Evolutionary conservation across 768 basidiomycete genomes (phyloP).

Genomic region (Podaxis carcinomalis): DNA sequence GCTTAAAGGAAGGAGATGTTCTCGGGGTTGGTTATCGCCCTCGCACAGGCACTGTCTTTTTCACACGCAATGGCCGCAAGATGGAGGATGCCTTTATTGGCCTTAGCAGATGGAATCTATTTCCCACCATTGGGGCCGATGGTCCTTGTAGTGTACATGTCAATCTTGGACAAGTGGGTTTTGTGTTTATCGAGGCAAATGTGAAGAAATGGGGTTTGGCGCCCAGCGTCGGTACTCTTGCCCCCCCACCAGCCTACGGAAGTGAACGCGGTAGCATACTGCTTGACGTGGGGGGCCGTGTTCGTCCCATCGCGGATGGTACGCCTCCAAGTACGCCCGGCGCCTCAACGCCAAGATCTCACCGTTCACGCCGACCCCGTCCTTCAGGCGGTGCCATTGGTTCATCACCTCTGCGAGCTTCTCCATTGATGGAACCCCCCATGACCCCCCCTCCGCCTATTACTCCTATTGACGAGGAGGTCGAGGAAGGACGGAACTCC

Average conservation of each 20-base stretch:
- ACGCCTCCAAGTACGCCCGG: constrained; percentile 38
- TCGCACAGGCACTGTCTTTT: constrained; percentile 97
- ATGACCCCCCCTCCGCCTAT: constrained; percentile 65
- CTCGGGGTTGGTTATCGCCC: constrained; percentile 95
- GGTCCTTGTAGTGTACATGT: constrained; percentile 96
- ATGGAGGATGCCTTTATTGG: constrained; percentile 95
- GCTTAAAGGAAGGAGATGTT: constrained; percentile 90
- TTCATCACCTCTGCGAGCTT: constrained; percentile 65
- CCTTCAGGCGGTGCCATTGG: constrained; percentile 39
- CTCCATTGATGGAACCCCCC: constrained; percentile 37
- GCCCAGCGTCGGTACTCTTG: constrained; percentile 93
- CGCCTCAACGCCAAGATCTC: constrained; percentile 44
- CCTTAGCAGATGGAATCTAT: constrained; percentile 86
- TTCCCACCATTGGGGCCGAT: constrained; percentile 95
- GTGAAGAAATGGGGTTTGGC: constrained; percentile 99
- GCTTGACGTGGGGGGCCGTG: constrained; percentile 78
- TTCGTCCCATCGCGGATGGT: constrained; percentile 32
- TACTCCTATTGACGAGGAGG: constrained; percentile 66
- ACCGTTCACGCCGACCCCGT: constrained; percentile 59
- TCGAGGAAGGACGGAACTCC: constrained; percentile 31
- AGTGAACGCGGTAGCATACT: constrained; percentile 95
- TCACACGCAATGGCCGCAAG: constrained; percentile 95
- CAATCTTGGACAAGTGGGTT: constrained; percentile 96
- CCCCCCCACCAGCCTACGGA: constrained; percentile 97
- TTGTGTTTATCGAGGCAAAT: constrained; percentile 99